Conservation (phyloP, 345 rosid genomes). For the Noccaea caerulescens region DNA sequence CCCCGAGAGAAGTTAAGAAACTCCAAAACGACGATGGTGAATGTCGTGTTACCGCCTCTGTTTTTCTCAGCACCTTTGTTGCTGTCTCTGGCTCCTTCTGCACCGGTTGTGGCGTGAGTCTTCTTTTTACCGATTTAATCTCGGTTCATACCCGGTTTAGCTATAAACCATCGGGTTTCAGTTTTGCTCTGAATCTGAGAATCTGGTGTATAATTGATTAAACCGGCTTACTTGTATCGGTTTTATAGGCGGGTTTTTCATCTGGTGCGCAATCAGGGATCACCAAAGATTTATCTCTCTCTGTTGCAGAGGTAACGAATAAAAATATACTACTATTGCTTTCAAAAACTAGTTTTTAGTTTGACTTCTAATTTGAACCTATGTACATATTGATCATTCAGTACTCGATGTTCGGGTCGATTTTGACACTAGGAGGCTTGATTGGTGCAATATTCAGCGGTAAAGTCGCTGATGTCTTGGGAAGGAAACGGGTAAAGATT, state of each 20-base stretch:
- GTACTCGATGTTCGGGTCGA: conserved; percentile 47
- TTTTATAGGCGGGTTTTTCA: conserved; percentile 50
- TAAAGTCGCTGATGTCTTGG: conserved; percentile 48
- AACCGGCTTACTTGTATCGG: conserved; percentile 7
- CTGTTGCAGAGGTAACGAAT: conserved; percentile 39
- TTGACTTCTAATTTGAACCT: conserved; percentile 8
- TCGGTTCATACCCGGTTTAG: neutral
- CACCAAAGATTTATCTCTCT: conserved; percentile 49
- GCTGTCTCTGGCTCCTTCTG: conserved; percentile 55
- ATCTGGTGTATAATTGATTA: no score
- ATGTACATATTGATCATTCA: neutral
- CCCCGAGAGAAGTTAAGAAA: conserved; percentile 39
- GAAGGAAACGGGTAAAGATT: conserved; percentile 40
- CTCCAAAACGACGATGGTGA: conserved; percentile 39
- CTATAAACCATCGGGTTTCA: neutral
- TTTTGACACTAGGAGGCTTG: conserved; percentile 48
- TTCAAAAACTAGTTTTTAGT: neutral
- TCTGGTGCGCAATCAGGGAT: conserved; percentile 53
- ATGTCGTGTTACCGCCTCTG: conserved; percentile 41
- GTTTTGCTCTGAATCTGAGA: neutral
- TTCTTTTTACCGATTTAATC: neutral
- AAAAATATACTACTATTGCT: neutral
- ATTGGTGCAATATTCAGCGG: conserved; percentile 51
- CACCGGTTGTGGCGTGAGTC: conserved; percentile 53
- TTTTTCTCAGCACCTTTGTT: conserved; percentile 52